Evolutionary conservation across 2,329 filamentous ascomycete species (phyloP), one percentile per base, ranked within the genome.

Genomic region (Ophiostoma pallidulum): DNA sequence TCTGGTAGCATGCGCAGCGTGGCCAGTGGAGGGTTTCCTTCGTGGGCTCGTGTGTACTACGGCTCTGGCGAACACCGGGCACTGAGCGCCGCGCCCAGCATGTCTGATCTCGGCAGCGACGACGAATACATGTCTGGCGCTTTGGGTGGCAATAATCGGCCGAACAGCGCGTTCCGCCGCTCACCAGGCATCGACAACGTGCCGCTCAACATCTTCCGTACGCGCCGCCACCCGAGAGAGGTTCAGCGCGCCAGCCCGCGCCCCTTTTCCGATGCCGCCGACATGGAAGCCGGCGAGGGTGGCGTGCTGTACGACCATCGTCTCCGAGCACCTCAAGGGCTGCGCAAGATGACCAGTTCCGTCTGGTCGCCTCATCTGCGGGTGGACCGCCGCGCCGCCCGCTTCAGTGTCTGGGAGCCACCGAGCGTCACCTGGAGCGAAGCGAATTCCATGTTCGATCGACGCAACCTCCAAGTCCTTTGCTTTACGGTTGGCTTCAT

Each of bases 401-500:
- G 69, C 50, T 76, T 70, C 55, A 84, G 77, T 58, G 70, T 80
- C 14, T 92, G 86, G 85, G 78, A 81, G 51, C 80, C 86, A 2
- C 87, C 87, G 1, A 82, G 80, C 1, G 67, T 84, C 19, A 77
- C 80, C 51, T 84, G 81, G 65, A 75, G 75, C 9, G 77, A 80
- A 33, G 77, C 75, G 31, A 73, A 75, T 1, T 47, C 50, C 14
- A 59, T 78, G 4, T 72, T 84, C 53, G 81, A 80, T 43, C 75
- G 77, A 53, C 76, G 84, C 52, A 90, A 90, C 59, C 66, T 80
- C 40, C 88, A 94, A 63, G 74, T 91, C 26, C 69, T 84, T 45
- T 68, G 86, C 41, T 94, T 94, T 64, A 78, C 81, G 47, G 36
- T 83, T 40, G 88, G 88, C 20, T 94, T 94, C 59, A 67, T 91